Evolutionary conservation across 2,329 filamentous ascomycete species (phyloP), one percentile per base, ranked within the genome.

Genomic region (Trichoderma simmonsii): DNA sequence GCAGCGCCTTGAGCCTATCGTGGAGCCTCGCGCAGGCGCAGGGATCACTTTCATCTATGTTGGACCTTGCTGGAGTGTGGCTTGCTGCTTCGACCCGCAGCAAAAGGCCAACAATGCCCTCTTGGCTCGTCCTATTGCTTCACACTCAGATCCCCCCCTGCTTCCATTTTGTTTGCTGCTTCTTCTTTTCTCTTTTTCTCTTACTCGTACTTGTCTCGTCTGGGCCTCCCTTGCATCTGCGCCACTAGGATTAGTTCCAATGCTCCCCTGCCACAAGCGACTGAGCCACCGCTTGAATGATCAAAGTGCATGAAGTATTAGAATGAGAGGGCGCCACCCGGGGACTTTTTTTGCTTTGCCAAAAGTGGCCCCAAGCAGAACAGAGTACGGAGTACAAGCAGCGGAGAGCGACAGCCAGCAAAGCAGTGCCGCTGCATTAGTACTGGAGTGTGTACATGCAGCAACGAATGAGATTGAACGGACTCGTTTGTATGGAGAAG

Each of bases 21-120:
- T 77, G 78, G 78, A 72, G 79, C 79, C 79, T 79, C 76, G 76
- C 74, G 71, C 71, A 65, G 39, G 66, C 43, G 66, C 75, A 77
- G 74, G 76, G 77, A 77, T 78, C 61, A n/a, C 51, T 48, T 59
- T 73, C 51, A 43, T 69, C 63, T 56, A 64, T 70, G 39, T 48
- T 70, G 72, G 63, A 21, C 28, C 48, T 24, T 62, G n/a, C 51
- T 56, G 21, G 34, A 30, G 65, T 36, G 67, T 62, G 67, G 67
- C 67, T 59, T 70, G 56, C 30, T 70, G 36, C 24, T 32, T 15
- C 28, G 59, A 57, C 66, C 66, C 66, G 66, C 66, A 43, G 39
- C 14, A 48, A 48, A 32, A n/a, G 39, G 24, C 64, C 65, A 68
- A 68, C 54, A 68, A 60, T 68, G 65, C 54, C 65, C 65, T 56